Conservation (phyloP, 176 grass and related monocot species). For the Oryza coarctata region DNA sequence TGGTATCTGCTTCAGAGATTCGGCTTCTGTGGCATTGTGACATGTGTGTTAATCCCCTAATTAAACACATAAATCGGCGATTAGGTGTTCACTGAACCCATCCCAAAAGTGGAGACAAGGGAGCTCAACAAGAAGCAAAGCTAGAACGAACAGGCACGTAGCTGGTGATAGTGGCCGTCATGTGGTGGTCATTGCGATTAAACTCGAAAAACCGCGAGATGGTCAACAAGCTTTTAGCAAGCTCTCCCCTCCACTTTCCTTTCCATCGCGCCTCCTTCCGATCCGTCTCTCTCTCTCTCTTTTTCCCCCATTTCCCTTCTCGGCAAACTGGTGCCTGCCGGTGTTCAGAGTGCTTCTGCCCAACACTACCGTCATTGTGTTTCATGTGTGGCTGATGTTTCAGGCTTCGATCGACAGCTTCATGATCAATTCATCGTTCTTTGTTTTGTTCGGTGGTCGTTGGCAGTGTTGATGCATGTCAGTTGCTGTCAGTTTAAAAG, state of each 20-base stretch:
- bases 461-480: not conserved
- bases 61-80: not conserved
- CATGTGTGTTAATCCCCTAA: not conserved
- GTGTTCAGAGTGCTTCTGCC: not conserved
- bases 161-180: constrained; percentile 54
- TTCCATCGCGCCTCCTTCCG: not conserved
- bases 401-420: not conserved
- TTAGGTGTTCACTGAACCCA: constrained; percentile 9
- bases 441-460: not conserved
- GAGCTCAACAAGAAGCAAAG: constrained; percentile 25
- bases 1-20: not conserved
- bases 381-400: not conserved
- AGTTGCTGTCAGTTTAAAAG: not conserved
- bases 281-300: constrained; percentile 20
- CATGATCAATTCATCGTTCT: not conserved
- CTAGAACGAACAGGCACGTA: not conserved
- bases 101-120: constrained; percentile 31
- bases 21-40: not conserved
- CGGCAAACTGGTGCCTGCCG: not conserved
- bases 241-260: not conserved
- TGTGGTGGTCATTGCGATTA: constrained; percentile 41
- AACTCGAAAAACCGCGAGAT: not conserved
- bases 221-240: constrained; percentile 48
- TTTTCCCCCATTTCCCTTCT: constrained; percentile 29
- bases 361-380: not conserved